A percentile compares a stretch with the other conserved stretches of the same genome.
phyloP scores from a whole-genome alignment of 2,329 filamentous ascomycete species.

The Acarospora socialis region DNA sequence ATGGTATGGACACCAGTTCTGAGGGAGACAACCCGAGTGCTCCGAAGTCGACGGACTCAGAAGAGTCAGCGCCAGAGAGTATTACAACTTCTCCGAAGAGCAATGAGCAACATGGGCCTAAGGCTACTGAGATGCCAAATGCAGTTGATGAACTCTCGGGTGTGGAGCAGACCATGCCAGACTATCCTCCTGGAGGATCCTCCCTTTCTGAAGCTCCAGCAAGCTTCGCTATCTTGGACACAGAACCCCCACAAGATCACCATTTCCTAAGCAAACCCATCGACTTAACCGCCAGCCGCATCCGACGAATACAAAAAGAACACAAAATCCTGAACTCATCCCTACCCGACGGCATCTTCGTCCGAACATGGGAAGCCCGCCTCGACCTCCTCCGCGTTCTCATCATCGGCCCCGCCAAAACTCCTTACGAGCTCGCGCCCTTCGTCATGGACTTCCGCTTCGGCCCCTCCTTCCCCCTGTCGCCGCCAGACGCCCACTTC shows the following conservation, averaged over 20 bases:
- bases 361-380: constrained; percentile 44
- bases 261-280: constrained; percentile 22
- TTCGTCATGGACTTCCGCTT: constrained; percentile 48
- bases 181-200: neutral
- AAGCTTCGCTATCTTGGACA: constrained; percentile 28
- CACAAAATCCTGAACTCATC: constrained; percentile 42
- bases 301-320: constrained; percentile 42
- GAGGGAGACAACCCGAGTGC: neutral
- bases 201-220: neutral
- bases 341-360: constrained; percentile 41
- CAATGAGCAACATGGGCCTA: too few relatives aligned
- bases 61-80: too few relatives aligned
- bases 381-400: constrained; percentile 45
- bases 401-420: constrained; percentile 43
- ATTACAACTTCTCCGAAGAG: too few relatives aligned
- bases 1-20: constrained; percentile 19
- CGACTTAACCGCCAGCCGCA: constrained; percentile 18
- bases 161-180: neutral
- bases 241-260: constrained; percentile 29
- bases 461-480: constrained; percentile 33
- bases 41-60: neutral
- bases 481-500: constrained; percentile 42
- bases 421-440: constrained; percentile 46
- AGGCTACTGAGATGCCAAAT: neutral
- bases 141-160: neutral